phyloP scores from a whole-genome alignment of 345 rosid genomes.

The Odontarrhena argentea region DNA sequence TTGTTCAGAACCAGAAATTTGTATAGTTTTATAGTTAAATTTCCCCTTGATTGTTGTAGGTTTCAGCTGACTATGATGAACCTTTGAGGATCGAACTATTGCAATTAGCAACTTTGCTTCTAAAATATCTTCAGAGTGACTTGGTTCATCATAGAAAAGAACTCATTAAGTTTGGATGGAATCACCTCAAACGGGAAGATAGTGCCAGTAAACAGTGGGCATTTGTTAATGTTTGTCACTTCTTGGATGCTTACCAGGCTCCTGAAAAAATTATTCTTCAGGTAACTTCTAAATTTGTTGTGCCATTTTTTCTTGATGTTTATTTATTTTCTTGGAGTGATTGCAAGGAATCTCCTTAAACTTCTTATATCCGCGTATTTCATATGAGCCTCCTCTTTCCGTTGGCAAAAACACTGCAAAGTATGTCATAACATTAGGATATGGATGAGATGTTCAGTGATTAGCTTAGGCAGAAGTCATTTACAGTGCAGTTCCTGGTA shows the following conservation, averaged over 20 bases:
- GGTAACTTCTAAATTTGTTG: constrained; percentile 48
- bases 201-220: constrained; percentile 99
- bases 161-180: constrained; percentile 99
- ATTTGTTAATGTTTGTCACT: constrained; percentile 98
- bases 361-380: constrained; percentile 18
- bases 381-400: background rate
- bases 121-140: constrained; percentile 90
- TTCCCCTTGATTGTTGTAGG: constrained; percentile 49
- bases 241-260: constrained; percentile 98
- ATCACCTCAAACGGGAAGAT: constrained; percentile 99
- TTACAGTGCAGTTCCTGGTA: constrained; percentile 7
- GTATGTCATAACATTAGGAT: constrained; percentile 11
- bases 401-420: constrained; percentile 14
- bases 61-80: constrained; percentile 98
- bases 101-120: constrained; percentile 96
- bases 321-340: constrained; percentile 10
- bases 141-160: constrained; percentile 98
- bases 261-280: constrained; percentile 98
- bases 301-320: constrained; percentile 10
- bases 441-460: constrained; percentile 13
- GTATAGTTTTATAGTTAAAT: constrained; percentile 23
- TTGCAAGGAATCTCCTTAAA: constrained; percentile 3
- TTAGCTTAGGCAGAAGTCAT: constrained; percentile 14
- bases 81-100: constrained; percentile 95
- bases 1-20: constrained; percentile 17